A percentile compares a stretch with the other conserved stretches of the same genome.
phyloP scores from a whole-genome alignment of 208 protist species.

The Leishmania mexicana region DNA sequence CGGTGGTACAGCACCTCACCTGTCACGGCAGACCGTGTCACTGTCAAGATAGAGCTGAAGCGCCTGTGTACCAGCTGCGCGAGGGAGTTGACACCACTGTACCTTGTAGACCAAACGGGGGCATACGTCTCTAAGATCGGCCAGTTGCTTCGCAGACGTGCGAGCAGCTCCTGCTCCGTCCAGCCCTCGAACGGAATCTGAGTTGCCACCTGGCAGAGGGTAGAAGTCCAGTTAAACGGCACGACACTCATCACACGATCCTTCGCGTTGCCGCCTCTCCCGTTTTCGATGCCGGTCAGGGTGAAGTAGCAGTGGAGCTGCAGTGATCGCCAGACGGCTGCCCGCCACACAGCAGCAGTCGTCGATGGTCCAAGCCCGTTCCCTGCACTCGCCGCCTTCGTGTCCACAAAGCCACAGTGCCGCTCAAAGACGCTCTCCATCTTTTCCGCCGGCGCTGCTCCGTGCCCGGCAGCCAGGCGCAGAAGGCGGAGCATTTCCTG shows the following conservation, averaged over 20 bases:
- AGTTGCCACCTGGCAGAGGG: slow-evolving; percentile 33
- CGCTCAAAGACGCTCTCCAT: slow-evolving; percentile 12
- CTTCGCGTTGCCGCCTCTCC: not conserved
- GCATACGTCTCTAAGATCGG: slow-evolving; percentile 18
- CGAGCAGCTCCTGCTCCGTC: slow-evolving; percentile 47
- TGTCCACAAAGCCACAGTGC: slow-evolving; percentile 12
- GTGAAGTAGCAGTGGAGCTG: slow-evolving; percentile 24
- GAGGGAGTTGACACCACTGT: slow-evolving; percentile 25
- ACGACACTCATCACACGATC: slow-evolving; percentile 16
- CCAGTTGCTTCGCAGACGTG: slow-evolving; percentile 24
- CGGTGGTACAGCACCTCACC: slow-evolving; percentile 44
- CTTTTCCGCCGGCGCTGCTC: slow-evolving; percentile 1
- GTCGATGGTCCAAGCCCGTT: not conserved
- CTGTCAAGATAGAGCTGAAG: slow-evolving; percentile 41
- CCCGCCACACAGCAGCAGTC: not conserved
- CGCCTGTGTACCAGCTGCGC: slow-evolving; percentile 39
- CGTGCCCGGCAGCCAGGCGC: slow-evolving; percentile 10
- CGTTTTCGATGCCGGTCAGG: too few species aligned
- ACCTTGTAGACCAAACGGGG: slow-evolving; percentile 13
- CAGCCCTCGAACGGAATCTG: slow-evolving; percentile 67
- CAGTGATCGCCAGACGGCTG: slow-evolving; percentile 21
- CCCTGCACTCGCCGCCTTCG: not conserved
- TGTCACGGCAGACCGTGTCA: slow-evolving; percentile 70
- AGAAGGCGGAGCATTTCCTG: slow-evolving; percentile 22
- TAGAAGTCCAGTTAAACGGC: slow-evolving; percentile 53